These are phyloP conservation scores for Boletus semigastroideus DNA, from an alignment of 1,284 basidiomycete species.

Conservation along the genomic window DNA sequence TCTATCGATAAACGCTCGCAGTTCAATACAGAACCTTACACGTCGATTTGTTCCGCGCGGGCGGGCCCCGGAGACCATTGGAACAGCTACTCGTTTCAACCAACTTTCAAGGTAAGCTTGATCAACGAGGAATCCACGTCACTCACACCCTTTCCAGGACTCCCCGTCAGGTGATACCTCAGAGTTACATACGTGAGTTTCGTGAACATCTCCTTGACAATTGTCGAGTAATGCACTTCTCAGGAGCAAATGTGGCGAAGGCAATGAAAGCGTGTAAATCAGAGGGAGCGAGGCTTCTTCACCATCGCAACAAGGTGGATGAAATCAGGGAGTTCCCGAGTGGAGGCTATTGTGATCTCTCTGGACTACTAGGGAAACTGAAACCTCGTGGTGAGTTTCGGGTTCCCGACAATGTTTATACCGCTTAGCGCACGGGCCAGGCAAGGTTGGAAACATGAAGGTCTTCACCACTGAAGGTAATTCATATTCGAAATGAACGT, in stretches of 20 bases:
- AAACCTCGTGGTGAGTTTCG: background rate
- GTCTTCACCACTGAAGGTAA: background rate
- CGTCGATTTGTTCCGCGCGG: background rate
- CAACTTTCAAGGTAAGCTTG: background rate
- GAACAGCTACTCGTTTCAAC: background rate
- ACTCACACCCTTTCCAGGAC: background rate
- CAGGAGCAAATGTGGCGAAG: background rate
- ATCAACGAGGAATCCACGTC: background rate
- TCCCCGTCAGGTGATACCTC: slow-evolving; percentile 4
- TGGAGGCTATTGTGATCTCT: slow-evolving; percentile 3
- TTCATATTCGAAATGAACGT: background rate
- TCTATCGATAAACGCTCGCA: background rate
- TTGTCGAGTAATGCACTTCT: background rate
- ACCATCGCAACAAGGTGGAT: slow-evolving; percentile 1
- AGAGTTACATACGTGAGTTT: slow-evolving; percentile 7
- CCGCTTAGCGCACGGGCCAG: background rate
- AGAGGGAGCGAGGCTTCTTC: background rate
- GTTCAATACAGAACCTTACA: background rate
- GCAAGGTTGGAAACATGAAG: background rate
- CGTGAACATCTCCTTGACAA: background rate
- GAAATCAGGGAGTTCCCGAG: slow-evolving; percentile 1
- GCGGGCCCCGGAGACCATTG: background rate
- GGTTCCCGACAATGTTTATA: background rate
- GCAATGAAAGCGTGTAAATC: slow-evolving; percentile 2
- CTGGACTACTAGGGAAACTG: background rate